Conservation (phyloP, 2,329 filamentous ascomycete species). For the Westerdykella aurantiaca region DNA sequence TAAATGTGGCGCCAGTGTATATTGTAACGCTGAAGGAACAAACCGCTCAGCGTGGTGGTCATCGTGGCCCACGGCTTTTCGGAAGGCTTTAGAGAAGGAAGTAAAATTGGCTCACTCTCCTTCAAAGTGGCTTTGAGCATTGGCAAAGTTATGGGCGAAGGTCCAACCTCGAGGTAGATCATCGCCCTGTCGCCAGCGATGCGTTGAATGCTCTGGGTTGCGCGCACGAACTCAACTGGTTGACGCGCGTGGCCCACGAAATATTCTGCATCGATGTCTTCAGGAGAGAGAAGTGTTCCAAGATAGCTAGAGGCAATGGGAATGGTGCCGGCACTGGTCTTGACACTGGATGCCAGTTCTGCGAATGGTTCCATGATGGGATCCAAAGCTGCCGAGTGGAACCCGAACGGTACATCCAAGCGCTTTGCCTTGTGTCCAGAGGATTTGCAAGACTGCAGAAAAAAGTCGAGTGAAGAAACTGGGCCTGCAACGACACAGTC, state of each 20-base stretch:
- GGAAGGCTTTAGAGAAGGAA: background rate
- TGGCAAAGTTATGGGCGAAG: constrained; percentile 2
- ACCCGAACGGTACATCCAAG: constrained; percentile 18
- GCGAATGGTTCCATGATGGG: constrained; percentile 14
- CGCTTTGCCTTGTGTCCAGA: constrained; percentile 13
- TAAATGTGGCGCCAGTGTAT: background rate
- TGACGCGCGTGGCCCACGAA: constrained; percentile 14
- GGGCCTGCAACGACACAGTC: constrained; percentile 21
- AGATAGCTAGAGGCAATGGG: background rate
- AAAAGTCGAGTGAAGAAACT: constrained; percentile 7
- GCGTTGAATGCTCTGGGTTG: background rate
- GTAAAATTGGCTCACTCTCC: background rate
- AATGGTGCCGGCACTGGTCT: background rate
- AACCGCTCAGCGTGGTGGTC: background rate
- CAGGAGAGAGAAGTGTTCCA: background rate
- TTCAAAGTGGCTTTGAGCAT: constrained; percentile 4
- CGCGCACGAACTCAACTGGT: constrained; percentile 11
- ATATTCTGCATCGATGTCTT: constrained; percentile 10
- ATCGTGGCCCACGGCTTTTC: background rate
- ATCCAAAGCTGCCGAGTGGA: constrained; percentile 23
- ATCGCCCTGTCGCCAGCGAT: background rate
- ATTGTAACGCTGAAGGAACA: background rate
- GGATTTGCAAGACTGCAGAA: constrained; percentile 6
- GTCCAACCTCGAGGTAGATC: background rate
- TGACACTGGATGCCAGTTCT: constrained; percentile 1